Conservation (phyloP, 805 yeast species). For the Lipomyces sp. region DNA sequence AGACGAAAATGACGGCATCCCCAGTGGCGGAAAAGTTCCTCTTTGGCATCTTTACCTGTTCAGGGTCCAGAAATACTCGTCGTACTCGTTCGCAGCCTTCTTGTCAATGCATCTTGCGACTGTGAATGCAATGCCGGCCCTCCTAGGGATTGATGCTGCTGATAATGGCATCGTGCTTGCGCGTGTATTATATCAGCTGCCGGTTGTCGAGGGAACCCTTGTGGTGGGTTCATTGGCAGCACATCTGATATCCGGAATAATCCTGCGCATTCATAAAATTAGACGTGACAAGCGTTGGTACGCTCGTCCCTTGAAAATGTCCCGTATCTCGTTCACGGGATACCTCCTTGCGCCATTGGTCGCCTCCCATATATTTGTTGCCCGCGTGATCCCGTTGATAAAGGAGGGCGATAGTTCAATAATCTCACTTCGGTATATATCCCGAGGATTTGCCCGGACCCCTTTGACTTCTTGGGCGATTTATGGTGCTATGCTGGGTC, state of each 20-base stretch:
- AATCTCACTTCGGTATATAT: constrained; percentile 57
- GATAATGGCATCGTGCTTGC: constrained; percentile 60
- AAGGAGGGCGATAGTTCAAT: constrained; percentile 70
- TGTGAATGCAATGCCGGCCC: constrained; percentile 59
- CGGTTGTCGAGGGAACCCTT: constrained; percentile 55
- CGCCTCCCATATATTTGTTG: constrained; percentile 53
- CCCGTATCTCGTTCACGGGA: constrained; percentile 68
- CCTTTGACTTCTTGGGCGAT: constrained; percentile 8
- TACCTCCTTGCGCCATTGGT: constrained; percentile 55
- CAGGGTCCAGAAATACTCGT: constrained; percentile 61
- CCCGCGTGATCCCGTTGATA: constrained; percentile 56
- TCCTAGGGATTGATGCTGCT: constrained; percentile 47
- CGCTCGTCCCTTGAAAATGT: constrained; percentile 40
- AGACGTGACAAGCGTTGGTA: constrained; percentile 38
- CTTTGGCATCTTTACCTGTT: constrained; percentile 29
- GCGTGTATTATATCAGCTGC: constrained; percentile 63
- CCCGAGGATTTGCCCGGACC: constrained; percentile 37
- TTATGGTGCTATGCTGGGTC: constrained; percentile 22
- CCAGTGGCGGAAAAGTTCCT: not conserved
- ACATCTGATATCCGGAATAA: constrained; percentile 60
- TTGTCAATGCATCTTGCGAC: constrained; percentile 61
- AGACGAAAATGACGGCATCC: constrained; percentile 5
- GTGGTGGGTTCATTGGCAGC: constrained; percentile 53
- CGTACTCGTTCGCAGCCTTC: constrained; percentile 61
- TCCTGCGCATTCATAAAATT: constrained; percentile 45